Conservation (phyloP, 2,329 filamentous ascomycete genomes). For the Cordyceps militaris region DNA sequence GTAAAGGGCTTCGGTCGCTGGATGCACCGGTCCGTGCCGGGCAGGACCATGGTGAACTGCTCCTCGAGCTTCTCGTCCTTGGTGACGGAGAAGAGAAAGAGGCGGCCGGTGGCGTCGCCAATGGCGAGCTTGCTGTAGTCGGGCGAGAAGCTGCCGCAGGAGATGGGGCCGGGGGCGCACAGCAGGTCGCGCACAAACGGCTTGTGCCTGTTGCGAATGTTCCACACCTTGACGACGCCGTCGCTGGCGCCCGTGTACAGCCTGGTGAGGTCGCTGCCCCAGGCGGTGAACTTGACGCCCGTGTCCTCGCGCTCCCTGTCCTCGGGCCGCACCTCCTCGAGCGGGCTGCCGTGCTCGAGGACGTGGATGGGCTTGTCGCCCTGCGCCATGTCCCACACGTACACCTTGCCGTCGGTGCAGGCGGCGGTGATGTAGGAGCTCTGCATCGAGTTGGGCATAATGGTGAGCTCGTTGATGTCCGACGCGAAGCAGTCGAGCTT, state of each 20-base stretch:
- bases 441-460: constrained; percentile 46
- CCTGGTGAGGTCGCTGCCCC: constrained; percentile 49
- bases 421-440: constrained; percentile 52
- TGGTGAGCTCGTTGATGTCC: constrained; percentile 57
- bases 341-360: constrained; percentile 43
- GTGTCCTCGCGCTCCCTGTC: constrained; percentile 50
- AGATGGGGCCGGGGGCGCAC: constrained; percentile 48
- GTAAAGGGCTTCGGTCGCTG: constrained; percentile 42
- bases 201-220: constrained; percentile 39
- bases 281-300: constrained; percentile 57
- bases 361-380: constrained; percentile 50
- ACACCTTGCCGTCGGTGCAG: constrained; percentile 55
- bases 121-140: constrained; percentile 48
- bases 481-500: constrained; percentile 51
- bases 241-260: constrained; percentile 60
- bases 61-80: constrained; percentile 32
- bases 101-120: constrained; percentile 54
- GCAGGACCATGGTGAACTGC: constrained; percentile 29
- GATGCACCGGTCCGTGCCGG: constrained; percentile 28
- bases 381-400: constrained; percentile 55
- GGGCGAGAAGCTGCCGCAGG: constrained; percentile 51
- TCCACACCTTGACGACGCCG: constrained; percentile 57
- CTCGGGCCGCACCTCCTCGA: constrained; percentile 31
- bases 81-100: constrained; percentile 48
- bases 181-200: constrained; percentile 48